Base-by-base conservation (phyloP, 2,329 filamentous ascomycete genomes). In the Zalaria sp. region DNA sequence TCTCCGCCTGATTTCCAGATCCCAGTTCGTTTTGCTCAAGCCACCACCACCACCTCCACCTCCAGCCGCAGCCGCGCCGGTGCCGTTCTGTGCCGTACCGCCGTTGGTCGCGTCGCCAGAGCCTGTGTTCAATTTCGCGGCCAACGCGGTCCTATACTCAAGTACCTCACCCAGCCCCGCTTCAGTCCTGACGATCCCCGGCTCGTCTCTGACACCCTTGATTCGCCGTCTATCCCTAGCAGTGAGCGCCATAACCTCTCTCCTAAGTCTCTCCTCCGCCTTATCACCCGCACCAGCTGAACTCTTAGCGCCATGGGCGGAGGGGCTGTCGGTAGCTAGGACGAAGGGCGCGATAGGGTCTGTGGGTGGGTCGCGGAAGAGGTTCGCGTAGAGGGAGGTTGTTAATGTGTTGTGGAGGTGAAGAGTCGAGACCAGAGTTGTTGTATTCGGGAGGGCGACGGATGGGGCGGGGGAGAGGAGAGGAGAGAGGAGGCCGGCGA, bases 311-410 rank as follows among this genome's bases (percentile, higher is more conserved):
- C 52, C 51, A 40, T 46, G 51, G 4, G 84, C 81, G 10, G 83
- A 87, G 40, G 77, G 71, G 11, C 89, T 94, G 47, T 91, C 89
- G 47, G 74, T 77, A 29, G 75, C 74, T 34, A 72, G 72, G 38
- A 81, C 77, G 73, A 74, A 81, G 51, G 67, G 71, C 46, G 77
- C 77, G 44, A 79, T 72, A 35, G 75, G 74, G 28, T 52, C 49
- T 44, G 75, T 69, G 41, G 77, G 77, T 28, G 72, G 62, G 52
- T 81, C 77, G 52, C 75, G 69, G 45, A 63, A 65, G 27, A 71
- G 61, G 51, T 81, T 81, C 25, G 67, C 71, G 47, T 73, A 71
- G 38, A 81, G 67, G 25, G 72, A 71, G 50, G 68, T 66, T 44
- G 80, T 57, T 35, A 80, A 68, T 37, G 73, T 71, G 51, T 81